Percentiles rank a stretch among this genome's conserved stretches.
These are phyloP conservation scores for Pleurotus cornucopiae DNA, from an alignment of 768 basidiomycete species.

Conservation along the genomic window DNA sequence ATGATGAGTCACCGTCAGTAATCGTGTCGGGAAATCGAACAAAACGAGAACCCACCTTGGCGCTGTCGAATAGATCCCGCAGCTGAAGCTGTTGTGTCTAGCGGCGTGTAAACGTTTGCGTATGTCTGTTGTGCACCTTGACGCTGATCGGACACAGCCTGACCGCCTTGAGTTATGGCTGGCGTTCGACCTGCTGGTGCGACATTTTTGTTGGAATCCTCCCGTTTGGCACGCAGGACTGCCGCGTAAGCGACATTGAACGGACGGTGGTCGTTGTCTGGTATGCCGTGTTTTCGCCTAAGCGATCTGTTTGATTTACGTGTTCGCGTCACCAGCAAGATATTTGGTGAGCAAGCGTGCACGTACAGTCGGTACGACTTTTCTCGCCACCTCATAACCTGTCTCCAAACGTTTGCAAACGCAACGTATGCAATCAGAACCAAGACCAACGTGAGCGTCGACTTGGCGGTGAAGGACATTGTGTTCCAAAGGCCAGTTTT, in stretches of 20 bases:
- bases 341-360: background rate
- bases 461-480: constrained; percentile 36
- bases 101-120: background rate
- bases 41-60: constrained; percentile 1
- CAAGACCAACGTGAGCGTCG: constrained; percentile 29
- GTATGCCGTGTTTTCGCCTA: constrained; percentile 78
- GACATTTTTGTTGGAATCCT: constrained; percentile 24
- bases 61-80: background rate
- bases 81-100: background rate
- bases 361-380: constrained; percentile 61
- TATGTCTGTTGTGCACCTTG: background rate
- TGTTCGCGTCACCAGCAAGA: constrained; percentile 8
- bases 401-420: constrained; percentile 36
- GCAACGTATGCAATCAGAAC: constrained; percentile 34
- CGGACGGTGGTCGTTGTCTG: constrained; percentile 75
- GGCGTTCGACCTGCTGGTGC: constrained; percentile 27
- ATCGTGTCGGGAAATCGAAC: background rate
- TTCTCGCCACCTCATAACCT: constrained; percentile 57
- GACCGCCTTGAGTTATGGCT: constrained; percentile 30
- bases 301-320: constrained; percentile 44
- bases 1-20: background rate
- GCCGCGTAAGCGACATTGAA: constrained; percentile 88
- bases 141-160: constrained; percentile 6
- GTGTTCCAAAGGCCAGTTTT: constrained; percentile 26
- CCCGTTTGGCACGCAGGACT: constrained; percentile 51